These are phyloP conservation scores for Graphilbum sp. DNA, from an alignment of 2,329 filamentous ascomycete genomes.

Conservation along the genomic window DNA sequence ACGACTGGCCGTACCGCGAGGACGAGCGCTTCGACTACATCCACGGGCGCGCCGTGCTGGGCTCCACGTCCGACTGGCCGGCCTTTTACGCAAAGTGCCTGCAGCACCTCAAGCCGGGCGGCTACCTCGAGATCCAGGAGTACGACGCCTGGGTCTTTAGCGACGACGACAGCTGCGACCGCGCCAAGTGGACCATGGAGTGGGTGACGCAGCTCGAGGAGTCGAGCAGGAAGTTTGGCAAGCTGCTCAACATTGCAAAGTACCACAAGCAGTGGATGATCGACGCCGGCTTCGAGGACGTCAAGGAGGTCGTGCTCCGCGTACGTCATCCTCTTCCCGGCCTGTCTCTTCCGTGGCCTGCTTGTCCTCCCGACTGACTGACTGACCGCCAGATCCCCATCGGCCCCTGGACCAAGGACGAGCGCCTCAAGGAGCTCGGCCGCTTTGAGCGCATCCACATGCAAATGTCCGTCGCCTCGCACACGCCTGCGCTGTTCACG, in stretches of 20 bases:
- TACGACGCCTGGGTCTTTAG: constrained; percentile 4
- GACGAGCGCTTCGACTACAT: constrained; percentile 42
- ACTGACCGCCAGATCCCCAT: constrained; percentile 10
- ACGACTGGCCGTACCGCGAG: constrained; percentile 30
- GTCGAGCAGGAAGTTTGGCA: constrained; percentile 6
- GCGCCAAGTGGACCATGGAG: background rate
- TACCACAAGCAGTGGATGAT: constrained; percentile 11
- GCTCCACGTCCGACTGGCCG: constrained; percentile 11
- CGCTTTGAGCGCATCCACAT: background rate
- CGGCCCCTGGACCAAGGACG: constrained; percentile 13
- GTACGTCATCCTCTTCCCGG: background rate
- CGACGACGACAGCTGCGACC: constrained; percentile 11
- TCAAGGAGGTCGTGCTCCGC: constrained; percentile 5
- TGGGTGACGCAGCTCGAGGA: constrained; percentile 9
- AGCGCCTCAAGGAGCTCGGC: constrained; percentile 3
- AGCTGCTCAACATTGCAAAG: constrained; percentile 6
- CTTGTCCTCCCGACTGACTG: constrained; percentile 11
- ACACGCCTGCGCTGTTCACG: constrained; percentile 1
- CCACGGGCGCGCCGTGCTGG: constrained; percentile 32
- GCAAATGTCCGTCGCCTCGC: constrained; percentile 1
- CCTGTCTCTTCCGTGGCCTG: constrained; percentile 5
- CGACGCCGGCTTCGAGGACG: constrained; percentile 14
- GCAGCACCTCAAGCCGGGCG: constrained; percentile 23
- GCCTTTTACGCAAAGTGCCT: constrained; percentile 23
- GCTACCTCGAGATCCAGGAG: constrained; percentile 19